Conservation (phyloP, 2,329 filamentous ascomycete species). For the Colletotrichum brevisporum region DNA sequence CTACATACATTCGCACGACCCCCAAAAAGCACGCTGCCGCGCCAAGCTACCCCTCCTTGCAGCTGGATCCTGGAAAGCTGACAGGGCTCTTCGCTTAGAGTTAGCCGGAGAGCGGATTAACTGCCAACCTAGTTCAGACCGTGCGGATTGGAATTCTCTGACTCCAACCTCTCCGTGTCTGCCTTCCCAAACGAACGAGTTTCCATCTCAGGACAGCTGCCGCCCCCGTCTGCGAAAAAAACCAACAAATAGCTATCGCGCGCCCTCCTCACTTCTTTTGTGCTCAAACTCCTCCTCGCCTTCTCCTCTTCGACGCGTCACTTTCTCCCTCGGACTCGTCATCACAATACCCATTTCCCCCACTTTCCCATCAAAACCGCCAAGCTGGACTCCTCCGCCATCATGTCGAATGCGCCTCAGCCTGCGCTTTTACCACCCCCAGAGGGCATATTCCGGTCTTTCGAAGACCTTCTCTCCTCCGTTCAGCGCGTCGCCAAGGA, state of each 20-base stretch:
- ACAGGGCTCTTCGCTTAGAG: constrained; percentile 30
- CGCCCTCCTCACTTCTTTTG: constrained; percentile 44
- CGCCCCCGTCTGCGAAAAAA: constrained; percentile 10
- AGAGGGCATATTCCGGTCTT: constrained; percentile 72
- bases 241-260: constrained; percentile 33
- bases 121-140: constrained; percentile 44
- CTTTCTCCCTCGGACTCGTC: constrained; percentile 30
- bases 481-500: constrained; percentile 74
- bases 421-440: constrained; percentile 67
- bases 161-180: constrained; percentile 43
- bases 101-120: constrained; percentile 41
- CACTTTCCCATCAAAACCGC: constrained; percentile 46
- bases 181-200: constrained; percentile 26
- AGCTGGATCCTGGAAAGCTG: constrained; percentile 39
- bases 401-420: constrained; percentile 63
- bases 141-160: constrained; percentile 46
- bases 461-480: constrained; percentile 70
- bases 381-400: constrained; percentile 46
- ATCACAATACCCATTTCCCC: constrained; percentile 37
- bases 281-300: constrained; percentile 34
- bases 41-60: constrained; percentile 25
- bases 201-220: constrained; percentile 25
- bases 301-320: constrained; percentile 41
- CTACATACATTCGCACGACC: neutral
- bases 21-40: constrained; percentile 10